Evolutionary conservation across 495 filamentous ascomycete species (phyloP), one percentile per base, ranked within the genome.

Genomic region (Amorphotheca resinae): DNA sequence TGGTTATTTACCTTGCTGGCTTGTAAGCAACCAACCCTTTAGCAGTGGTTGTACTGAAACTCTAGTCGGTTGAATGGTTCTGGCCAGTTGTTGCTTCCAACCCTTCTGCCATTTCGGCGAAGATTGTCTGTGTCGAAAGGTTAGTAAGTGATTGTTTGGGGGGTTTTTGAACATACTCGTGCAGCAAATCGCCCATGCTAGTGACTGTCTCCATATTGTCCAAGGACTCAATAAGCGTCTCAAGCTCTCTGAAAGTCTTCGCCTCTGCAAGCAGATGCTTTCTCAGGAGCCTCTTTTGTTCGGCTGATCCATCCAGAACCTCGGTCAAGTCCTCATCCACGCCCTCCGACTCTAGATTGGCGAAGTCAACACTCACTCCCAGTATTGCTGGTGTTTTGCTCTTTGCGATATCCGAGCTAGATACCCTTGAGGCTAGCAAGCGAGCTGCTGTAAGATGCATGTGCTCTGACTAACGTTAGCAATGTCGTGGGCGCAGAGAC

Each of bases 211-310:
- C 76, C 55, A 93, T 62, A 2, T 72, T 59, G 54, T 81, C 74
- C 42, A 93, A 68, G 1, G 72, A 73, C 18, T 69, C 60, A 31
- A 82, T 74, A 21, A 93, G 63, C 38, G 69, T 66, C 59, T 88
- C 80, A 26, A 93, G 69, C 49, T 89, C 84, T 45, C 71, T 72
- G 58, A 82, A 80, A n/a, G 71, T 74, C 26, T 69, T 68, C 1
- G 77, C 73, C 38, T 77, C 66, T 22, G 63, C 61, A 18, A 69
- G 52, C n/a, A 80, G 34, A 21, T 66, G 56, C 5, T 63, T 61
- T 18, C 50, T 52, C 26, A 58, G 47, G 18, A 62, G 16, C 9
- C 49, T 57, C 42, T 57, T 59, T 1, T 58, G 50, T 12, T 62
- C 53, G 6, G 65, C 52, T 16, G 49, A 64, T 51, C 41, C 63